These are phyloP conservation scores for Protostelium mycophagum DNA, from an alignment of 78 protist species.

Conservation along the genomic window DNA sequence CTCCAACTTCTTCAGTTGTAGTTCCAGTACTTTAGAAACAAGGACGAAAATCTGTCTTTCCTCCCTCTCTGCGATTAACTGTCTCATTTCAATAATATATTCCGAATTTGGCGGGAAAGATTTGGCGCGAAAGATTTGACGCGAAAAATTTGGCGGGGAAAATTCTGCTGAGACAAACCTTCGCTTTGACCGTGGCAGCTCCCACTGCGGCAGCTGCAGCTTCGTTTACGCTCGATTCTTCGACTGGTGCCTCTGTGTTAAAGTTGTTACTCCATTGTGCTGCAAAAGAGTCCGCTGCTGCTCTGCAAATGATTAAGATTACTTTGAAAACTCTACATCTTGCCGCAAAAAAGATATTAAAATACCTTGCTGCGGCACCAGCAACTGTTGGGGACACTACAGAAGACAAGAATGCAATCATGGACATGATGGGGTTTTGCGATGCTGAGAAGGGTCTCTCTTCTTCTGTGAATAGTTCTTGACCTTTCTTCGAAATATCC, in stretches of 20 bases:
- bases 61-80: neutral
- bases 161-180: neutral
- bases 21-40: constrained; percentile 10
- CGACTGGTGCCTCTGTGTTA: neutral
- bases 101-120: no score
- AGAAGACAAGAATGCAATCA: constrained; percentile 18
- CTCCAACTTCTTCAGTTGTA: constrained; percentile 30
- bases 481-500: neutral
- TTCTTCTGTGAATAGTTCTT: neutral
- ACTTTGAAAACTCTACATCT: neutral
- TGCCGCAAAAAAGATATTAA: neutral
- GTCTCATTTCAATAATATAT: neutral
- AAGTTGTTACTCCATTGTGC: neutral
- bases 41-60: constrained; percentile 19
- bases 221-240: neutral
- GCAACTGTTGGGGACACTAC: constrained; percentile 12
- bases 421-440: constrained; percentile 22
- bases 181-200: constrained; percentile 23
- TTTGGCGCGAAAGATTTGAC: no score
- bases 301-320: neutral
- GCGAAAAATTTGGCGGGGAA: no score
- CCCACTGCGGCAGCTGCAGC: constrained; percentile 34
- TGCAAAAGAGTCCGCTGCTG: neutral
- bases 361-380: constrained; percentile 25
- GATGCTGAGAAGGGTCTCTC: constrained; percentile 19